Base-by-base conservation (phyloP, 2,329 filamentous ascomycete species). In the Periconia macrospinosa region DNA sequence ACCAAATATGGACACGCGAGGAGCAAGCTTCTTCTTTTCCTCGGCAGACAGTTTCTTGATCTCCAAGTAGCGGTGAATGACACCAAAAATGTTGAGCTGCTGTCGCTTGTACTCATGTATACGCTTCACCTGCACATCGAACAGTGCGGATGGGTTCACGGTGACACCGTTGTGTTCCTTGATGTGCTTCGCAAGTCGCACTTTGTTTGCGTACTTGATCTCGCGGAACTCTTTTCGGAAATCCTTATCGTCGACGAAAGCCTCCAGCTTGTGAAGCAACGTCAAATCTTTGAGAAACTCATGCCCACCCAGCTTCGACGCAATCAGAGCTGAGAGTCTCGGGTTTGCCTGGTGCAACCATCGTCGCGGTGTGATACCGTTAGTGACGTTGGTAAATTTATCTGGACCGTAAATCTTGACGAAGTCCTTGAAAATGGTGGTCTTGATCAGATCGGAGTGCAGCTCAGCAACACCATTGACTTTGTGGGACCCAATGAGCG, bases 31-130 rank as follows among this genome's bases (percentile, higher is more conserved):
- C 82, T 95, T 93, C 62, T 87, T 86, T 72, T 96, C 89, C 66
- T 92, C 90, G 0, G 90, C 81, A 20, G 83, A 85, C 88, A 96
- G 86, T 35, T 85, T 83, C 79, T 97, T 99, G 73, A 99, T 88
- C 14, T 84, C 84, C 40, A 99, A 82, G 74, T 97, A 99, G 48
- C 93, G 87, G 75, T 96, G 90, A 63, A 99, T 97, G 57, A 97
- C 91, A 53, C 94, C 94, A 69, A 97, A 97, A 66, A 99, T 97
- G 80, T 99, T 99, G 74, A 99, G 86, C 77, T 99, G 94, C 77
- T 99, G 93, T 55, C 92, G 89, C 83, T 99, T 99, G 80, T 99
- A 99, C 69, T 99, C 94, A 76, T 99, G 94, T 63, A 99, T 99
- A 69, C 94, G 89, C 83, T 99, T 99, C 67, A 99, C 94, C 71